Evolutionary conservation across 163 green algal species (phyloP).

Genomic region (Scenedesmus sp.): DNA sequence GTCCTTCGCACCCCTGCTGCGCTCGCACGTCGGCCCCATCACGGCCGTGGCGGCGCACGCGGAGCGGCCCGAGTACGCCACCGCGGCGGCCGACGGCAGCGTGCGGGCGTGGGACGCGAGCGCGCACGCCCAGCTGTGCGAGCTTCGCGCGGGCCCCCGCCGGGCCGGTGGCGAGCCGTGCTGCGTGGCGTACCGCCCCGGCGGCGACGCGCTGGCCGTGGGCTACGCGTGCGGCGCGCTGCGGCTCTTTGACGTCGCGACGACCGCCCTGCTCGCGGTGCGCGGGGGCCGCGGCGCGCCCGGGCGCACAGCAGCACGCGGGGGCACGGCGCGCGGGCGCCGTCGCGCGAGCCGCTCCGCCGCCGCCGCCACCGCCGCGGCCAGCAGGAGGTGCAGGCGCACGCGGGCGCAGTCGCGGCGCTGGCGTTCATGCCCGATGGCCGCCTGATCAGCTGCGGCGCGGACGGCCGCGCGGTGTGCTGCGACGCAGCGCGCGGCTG

Average conservation of each 20-base stretch:
- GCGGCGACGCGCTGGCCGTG: conserved; percentile 65
- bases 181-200: conserved; percentile 72
- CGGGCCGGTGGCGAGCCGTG: conserved; percentile 36
- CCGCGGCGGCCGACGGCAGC: conserved; percentile 70
- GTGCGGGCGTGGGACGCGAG: conserved; percentile 75
- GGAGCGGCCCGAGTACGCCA: conserved; percentile 66
- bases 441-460: conserved; percentile 64
- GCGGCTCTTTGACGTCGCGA: conserved; percentile 77
- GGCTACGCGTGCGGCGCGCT: conserved; percentile 69
- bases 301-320: background rate
- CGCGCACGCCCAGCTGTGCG: conserved; percentile 74
- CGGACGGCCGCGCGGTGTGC: conserved; percentile 64
- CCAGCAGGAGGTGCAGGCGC: conserved; percentile 71
- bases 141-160: conserved; percentile 58
- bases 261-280: conserved; percentile 68
- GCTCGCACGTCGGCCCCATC: conserved; percentile 71
- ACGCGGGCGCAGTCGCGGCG: conserved; percentile 58
- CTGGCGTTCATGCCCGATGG: conserved; percentile 67
- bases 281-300: background rate
- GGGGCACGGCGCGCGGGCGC: too few species aligned
- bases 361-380: background rate
- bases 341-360: background rate
- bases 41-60: conserved; percentile 66
- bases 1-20: conserved; percentile 70
- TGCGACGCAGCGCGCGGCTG: background rate